These are phyloP conservation scores for Mortierella sp. DNA, from an alignment of 371 early-diverging fungal species.

Conservation along the genomic window DNA sequence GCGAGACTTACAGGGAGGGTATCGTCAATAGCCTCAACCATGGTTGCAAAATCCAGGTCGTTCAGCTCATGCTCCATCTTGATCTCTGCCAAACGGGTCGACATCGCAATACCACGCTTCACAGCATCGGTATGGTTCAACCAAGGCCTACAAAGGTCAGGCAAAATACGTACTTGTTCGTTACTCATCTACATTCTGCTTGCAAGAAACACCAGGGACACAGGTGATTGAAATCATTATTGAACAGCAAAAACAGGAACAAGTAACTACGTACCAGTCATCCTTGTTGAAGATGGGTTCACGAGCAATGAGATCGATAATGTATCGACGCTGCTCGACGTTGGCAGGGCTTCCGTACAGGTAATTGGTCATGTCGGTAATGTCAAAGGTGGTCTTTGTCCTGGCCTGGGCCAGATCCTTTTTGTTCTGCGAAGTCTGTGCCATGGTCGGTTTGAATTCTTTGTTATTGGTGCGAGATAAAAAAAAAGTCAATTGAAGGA, in stretches of 20 bases:
- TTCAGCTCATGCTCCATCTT: conserved; percentile 55
- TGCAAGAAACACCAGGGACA: too few relatives aligned
- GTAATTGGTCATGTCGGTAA: conserved; percentile 46
- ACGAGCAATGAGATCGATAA: conserved; percentile 45
- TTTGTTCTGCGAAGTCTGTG: conserved; percentile 31
- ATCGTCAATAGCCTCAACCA: conserved; percentile 50
- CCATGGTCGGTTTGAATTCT: neutral
- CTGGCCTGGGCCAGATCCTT: conserved; percentile 42
- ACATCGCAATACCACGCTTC: conserved; percentile 58
- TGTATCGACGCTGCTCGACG: conserved; percentile 54
- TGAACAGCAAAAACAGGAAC: too few relatives aligned
- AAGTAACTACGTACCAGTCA: conserved; percentile 36
- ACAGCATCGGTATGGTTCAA: conserved; percentile 56
- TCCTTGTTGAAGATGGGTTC: conserved; percentile 54
- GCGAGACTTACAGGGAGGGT: conserved; percentile 32
- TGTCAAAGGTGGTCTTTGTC: conserved; percentile 37
- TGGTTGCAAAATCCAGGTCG: conserved; percentile 52
- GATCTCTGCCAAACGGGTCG: conserved; percentile 47
- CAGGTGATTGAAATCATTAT: too few relatives aligned
- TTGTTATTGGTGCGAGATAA: neutral
- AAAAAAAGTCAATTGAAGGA: neutral
- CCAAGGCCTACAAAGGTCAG: conserved; percentile 30
- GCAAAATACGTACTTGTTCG: neutral
- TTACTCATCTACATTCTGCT: too few relatives aligned
- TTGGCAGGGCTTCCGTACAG: conserved; percentile 40